phyloP scores from a whole-genome alignment of 768 basidiomycete species.

The Hirschioporus abietinus region DNA sequence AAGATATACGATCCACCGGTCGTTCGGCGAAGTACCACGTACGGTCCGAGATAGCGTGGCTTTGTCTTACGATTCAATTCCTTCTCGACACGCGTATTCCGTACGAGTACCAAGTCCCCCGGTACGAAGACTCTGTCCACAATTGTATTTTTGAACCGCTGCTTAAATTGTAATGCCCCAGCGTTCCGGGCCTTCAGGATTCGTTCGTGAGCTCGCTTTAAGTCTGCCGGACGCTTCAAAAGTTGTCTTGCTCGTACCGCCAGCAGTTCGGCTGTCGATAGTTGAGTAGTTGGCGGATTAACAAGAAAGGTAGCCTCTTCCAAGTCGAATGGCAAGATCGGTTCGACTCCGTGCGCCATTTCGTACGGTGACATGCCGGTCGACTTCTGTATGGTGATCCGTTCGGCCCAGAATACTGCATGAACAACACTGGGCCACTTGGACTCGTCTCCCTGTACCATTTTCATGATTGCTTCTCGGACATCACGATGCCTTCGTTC shows the following conservation, averaged over 20 bases:
- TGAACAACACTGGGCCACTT: slow-evolving; percentile 25
- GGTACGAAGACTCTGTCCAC: background rate
- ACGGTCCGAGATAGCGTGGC: slow-evolving; percentile 11
- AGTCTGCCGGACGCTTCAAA: slow-evolving; percentile 11
- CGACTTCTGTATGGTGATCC: slow-evolving; percentile 9
- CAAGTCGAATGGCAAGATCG: slow-evolving; percentile 18
- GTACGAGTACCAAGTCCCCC: slow-evolving; percentile 6
- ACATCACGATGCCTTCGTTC: slow-evolving; percentile 28
- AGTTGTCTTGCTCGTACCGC: slow-evolving; percentile 9
- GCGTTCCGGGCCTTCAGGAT: background rate
- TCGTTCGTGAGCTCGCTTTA: background rate
- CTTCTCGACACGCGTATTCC: slow-evolving; percentile 8
- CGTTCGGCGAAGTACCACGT: slow-evolving; percentile 10
- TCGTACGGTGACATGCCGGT: slow-evolving; percentile 17
- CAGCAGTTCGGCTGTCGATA: slow-evolving; percentile 15
- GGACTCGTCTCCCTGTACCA: slow-evolving; percentile 22
- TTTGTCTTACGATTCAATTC: slow-evolving; percentile 12
- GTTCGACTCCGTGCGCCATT: slow-evolving; percentile 16
- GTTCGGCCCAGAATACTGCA: slow-evolving; percentile 16
- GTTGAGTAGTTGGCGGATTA: background rate
- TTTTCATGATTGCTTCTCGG: slow-evolving; percentile 30
- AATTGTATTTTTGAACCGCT: background rate
- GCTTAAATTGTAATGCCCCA: background rate
- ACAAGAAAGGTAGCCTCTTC: slow-evolving; percentile 15
- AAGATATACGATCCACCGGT: slow-evolving; percentile 7